Conservation (phyloP, 208 protist genomes). For the Naegleria gruberi region DNA sequence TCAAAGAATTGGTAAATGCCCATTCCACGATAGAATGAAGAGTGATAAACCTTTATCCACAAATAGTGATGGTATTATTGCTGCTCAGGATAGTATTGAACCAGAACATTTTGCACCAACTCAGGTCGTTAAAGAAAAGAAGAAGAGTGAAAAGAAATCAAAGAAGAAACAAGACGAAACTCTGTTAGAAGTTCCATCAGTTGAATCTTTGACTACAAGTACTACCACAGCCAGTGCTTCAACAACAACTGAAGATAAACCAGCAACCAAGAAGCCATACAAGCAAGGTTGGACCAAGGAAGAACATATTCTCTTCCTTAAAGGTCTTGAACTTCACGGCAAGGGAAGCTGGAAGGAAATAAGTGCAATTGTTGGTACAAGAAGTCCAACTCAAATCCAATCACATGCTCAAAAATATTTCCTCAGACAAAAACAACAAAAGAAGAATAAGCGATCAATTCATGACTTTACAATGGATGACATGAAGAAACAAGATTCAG, state of each 20-base stretch:
- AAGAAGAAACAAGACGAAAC: not conserved
- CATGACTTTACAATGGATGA: slow-evolving; percentile 38
- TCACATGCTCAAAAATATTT: slow-evolving; percentile 43
- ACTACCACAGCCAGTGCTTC: no score
- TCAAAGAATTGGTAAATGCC: slow-evolving; percentile 20
- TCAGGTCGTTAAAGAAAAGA: not conserved
- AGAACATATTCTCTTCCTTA: slow-evolving; percentile 36
- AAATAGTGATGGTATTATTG: not conserved
- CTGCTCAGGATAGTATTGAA: not conserved
- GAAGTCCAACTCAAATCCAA: slow-evolving; percentile 41
- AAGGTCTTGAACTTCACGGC: slow-evolving; percentile 33
- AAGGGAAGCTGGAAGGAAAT: slow-evolving; percentile 40
- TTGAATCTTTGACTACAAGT: no score
- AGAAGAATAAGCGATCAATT: slow-evolving; percentile 39
- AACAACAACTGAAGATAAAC: not conserved
- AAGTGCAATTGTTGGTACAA: slow-evolving; percentile 27
- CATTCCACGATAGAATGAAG: not conserved
- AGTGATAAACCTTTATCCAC: not conserved
- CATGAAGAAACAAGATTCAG: not conserved
- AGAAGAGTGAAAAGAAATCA: not conserved
- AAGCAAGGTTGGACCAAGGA: slow-evolving; percentile 41
- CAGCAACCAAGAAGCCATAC: not conserved
- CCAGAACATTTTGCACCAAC: not conserved
- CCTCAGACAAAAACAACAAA: slow-evolving; percentile 36
- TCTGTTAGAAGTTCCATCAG: no score